Conservation (phyloP, 2,329 filamentous ascomycete genomes). For the Ophiocordyceps camponoti-saundersi region DNA sequence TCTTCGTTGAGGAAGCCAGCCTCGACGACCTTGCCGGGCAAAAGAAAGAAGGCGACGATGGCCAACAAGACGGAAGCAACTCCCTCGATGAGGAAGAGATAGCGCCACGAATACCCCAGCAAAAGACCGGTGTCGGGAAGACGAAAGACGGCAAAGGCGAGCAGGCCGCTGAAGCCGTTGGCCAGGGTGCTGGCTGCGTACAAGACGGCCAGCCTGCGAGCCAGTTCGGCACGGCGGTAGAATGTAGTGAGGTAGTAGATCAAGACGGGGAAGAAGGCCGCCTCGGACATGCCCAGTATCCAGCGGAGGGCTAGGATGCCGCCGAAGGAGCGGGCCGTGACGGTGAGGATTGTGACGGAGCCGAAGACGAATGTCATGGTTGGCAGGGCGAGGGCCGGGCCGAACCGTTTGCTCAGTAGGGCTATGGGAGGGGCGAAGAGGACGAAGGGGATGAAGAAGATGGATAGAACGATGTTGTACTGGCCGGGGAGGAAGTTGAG, state of each 20-base stretch:
- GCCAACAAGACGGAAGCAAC: constrained; percentile 42
- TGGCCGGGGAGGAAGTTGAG: constrained; percentile 38
- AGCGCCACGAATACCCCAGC: constrained; percentile 24
- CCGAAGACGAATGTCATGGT: constrained; percentile 58
- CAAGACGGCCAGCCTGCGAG: constrained; percentile 41
- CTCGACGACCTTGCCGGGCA: constrained; percentile 46
- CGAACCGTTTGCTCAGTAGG: constrained; percentile 55
- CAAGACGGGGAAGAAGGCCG: constrained; percentile 35
- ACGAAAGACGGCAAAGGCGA: constrained; percentile 30
- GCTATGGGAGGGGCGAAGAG: constrained; percentile 41
- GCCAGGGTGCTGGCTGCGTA: constrained; percentile 64
- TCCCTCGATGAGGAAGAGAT: constrained; percentile 37
- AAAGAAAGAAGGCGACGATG: constrained; percentile 49
- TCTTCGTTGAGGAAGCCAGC: constrained; percentile 48
- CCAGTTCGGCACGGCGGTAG: constrained; percentile 28
- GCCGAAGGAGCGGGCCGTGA: constrained; percentile 30
- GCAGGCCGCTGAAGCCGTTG: constrained; percentile 32
- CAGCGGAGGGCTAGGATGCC: constrained; percentile 32
- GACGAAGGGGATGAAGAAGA: constrained; percentile 66
- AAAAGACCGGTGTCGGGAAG: constrained; percentile 17
- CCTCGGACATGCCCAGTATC: constrained; percentile 35
- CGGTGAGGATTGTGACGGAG: constrained; percentile 43
- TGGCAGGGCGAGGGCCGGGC: constrained; percentile 49
- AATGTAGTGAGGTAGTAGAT: constrained; percentile 37
- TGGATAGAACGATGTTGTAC: constrained; percentile 54